Evolutionary conservation across 1,284 basidiomycete species (phyloP), one percentile per base, ranked within the genome.

Genomic region (Moniliophthora roreri): DNA sequence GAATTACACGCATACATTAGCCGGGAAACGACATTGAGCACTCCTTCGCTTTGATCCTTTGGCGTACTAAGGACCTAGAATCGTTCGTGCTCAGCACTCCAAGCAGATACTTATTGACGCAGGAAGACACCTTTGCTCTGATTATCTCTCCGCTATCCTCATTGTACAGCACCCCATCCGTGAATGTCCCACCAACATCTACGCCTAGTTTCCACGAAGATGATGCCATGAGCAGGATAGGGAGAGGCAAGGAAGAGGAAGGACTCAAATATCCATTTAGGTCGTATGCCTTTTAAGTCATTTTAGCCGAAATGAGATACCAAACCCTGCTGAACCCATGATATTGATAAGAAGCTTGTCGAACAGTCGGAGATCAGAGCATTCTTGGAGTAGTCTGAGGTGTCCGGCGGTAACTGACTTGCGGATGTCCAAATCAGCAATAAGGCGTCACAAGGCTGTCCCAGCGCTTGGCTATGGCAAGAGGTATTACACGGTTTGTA

Each of bases 141-240:
- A 58, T 61, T 1, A 55, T 60, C 28, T 60, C 57, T 0, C 66
- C 66, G 2, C 60, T 64, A 11, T 52, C 42, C 13, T 57, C 54
- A 35, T 62, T 62, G 42, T 64, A 60, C 32, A 67, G 45, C 2
- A 65, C 53, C 10, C 60, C 55, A 38, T 67, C 66, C 3, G 66
- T 65, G 46, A 67, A 66, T 0, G 65, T 62, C 16, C 65, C 64
- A 2, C 64, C 64, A 23, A 64, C 62, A 44, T 66, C 64, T 0
- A 64, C 58, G 9, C 64, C 63, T 13, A 66, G 57, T 47, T 58
- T 56, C 54, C 54, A 56, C 18, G 20, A 18, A 20, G 35, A 28
- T 15, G 45, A 20, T 34, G 45, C 21, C 38, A 52, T 36, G n/a
- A 28, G n/a, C 20, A 21, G 21, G 7, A 13, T 18, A 32, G 35